These are phyloP conservation scores for Chlorella sp. DNA, from an alignment of 139 green algal genomes.

Conservation along the genomic window DNA sequence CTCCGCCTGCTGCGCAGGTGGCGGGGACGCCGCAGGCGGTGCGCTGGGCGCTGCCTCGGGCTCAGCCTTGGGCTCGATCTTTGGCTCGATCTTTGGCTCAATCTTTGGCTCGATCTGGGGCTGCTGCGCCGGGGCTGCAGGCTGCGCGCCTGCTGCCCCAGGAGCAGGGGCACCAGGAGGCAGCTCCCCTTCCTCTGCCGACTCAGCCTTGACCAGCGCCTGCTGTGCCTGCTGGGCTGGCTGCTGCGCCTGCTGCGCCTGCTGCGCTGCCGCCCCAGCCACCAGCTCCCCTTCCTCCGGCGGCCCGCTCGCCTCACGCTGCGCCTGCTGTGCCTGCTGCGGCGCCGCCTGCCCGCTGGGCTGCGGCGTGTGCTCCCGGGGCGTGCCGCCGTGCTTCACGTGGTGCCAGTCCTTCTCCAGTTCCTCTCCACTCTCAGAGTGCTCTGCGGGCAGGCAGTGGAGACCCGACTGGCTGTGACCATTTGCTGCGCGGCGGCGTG, in stretches of 20 bases:
- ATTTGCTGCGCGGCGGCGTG: background rate
- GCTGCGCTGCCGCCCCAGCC: background rate
- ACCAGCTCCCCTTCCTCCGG: constrained; percentile 1
- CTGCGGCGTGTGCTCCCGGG: background rate
- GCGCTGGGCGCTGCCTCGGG: background rate
- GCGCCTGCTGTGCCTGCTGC: constrained; percentile 2
- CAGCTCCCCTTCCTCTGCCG: background rate
- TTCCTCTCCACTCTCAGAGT: constrained; percentile 47
- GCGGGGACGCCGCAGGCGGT: background rate
- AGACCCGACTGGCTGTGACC: too few species aligned
- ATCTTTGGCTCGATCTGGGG: background rate
- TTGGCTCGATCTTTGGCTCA: background rate
- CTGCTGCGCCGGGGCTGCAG: background rate
- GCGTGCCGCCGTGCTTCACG: background rate
- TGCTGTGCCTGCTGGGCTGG: too few species aligned
- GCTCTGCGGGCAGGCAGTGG: constrained; percentile 42
- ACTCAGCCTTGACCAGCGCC: background rate
- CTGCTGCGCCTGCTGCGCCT: background rate
- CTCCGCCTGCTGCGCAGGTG: background rate
- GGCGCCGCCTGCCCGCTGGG: background rate
- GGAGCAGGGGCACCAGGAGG: background rate
- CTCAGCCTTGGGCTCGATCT: background rate
- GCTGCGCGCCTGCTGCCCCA: background rate
- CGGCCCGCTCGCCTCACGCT: background rate
- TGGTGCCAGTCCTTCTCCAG: constrained; percentile 15